Percentiles rank a stretch among this genome's conserved stretches.
phyloP scores from a whole-genome alignment of 1,139 yeast genomes.

The Arxiozyma heterogenica region DNA sequence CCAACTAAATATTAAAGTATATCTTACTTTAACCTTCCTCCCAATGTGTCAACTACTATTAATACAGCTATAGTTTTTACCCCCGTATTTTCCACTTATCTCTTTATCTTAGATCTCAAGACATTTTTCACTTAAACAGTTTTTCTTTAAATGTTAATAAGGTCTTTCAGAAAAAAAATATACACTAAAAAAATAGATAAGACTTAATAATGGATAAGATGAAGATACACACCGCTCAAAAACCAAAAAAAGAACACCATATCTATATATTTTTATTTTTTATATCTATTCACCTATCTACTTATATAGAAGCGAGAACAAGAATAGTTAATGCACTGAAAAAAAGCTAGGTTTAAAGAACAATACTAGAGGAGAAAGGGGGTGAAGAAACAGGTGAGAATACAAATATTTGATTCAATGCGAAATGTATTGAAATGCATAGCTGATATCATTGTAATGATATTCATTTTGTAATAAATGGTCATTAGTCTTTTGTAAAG shows the following conservation, averaged over 20 bases:
- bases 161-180: background rate
- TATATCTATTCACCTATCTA: background rate
- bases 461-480: conserved; percentile 65
- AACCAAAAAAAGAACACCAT: too few relatives aligned
- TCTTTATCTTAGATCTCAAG: background rate
- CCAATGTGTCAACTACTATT: background rate
- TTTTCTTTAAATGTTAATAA: background rate
- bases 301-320: background rate
- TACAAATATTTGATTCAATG: background rate
- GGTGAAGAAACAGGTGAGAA: too few relatives aligned
- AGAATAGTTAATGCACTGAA: background rate
- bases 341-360: background rate
- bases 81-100: background rate
- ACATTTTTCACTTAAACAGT: background rate
- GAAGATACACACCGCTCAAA: background rate
- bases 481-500: conserved; percentile 62
- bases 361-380: background rate
- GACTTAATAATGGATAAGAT: background rate
- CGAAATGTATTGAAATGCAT: conserved; percentile 56
- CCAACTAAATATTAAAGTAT: too few relatives aligned
- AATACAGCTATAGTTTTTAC: background rate
- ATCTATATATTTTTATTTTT: too few relatives aligned
- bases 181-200: too few relatives aligned
- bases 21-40: background rate
- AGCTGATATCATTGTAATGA: conserved; percentile 60